Percentiles rank a stretch among this genome's conserved stretches.
Evolutionary conservation across 73 alveolate species (phyloP).

Genomic region (Blepharisma japonicum): DNA sequence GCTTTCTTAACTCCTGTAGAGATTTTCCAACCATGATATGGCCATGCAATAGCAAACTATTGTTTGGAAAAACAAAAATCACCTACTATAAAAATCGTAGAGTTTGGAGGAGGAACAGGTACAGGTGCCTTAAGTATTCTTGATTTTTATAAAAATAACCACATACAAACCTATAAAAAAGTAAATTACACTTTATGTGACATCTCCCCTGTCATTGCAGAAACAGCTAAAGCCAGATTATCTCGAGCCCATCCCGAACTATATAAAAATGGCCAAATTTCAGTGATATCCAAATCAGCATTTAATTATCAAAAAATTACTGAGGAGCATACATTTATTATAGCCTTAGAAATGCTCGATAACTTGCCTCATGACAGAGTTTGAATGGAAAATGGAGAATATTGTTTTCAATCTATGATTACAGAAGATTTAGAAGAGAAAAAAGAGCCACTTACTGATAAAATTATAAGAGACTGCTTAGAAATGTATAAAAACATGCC

Average conservation of each 20-base stretch:
- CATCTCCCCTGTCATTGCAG: slow-evolving; percentile 60
- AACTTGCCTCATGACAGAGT: slow-evolving; percentile 85
- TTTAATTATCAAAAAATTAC: slow-evolving; percentile 40
- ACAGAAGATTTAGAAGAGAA: slow-evolving; percentile 46
- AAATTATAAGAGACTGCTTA: slow-evolving; percentile 41
- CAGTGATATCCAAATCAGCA: slow-evolving; percentile 51
- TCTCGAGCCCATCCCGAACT: slow-evolving; percentile 43
- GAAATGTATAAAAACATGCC: slow-evolving; percentile 47
- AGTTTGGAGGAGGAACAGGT: slow-evolving; percentile 91
- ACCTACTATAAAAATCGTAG: slow-evolving; percentile 55
- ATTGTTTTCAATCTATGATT: slow-evolving; percentile 36
- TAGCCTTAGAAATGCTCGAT: slow-evolving; percentile 72
- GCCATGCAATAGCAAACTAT: slow-evolving; percentile 76
- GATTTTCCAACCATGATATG: slow-evolving; percentile 82
- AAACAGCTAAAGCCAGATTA: slow-evolving; percentile 49
- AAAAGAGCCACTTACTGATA: slow-evolving; percentile 47
- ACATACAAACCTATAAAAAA: slow-evolving; percentile 45
- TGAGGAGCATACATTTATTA: slow-evolving; percentile 41
- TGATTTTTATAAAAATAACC: slow-evolving; percentile 65
- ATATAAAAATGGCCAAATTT: slow-evolving; percentile 42
- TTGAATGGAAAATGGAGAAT: slow-evolving; percentile 34
- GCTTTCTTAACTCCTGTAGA: slow-evolving; percentile 88
- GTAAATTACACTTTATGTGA: slow-evolving; percentile 71
- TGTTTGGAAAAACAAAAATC: slow-evolving; percentile 45
- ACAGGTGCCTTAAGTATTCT: slow-evolving; percentile 69